Conservation (phyloP, 768 basidiomycete genomes). For the Naganishia onofrii region DNA sequence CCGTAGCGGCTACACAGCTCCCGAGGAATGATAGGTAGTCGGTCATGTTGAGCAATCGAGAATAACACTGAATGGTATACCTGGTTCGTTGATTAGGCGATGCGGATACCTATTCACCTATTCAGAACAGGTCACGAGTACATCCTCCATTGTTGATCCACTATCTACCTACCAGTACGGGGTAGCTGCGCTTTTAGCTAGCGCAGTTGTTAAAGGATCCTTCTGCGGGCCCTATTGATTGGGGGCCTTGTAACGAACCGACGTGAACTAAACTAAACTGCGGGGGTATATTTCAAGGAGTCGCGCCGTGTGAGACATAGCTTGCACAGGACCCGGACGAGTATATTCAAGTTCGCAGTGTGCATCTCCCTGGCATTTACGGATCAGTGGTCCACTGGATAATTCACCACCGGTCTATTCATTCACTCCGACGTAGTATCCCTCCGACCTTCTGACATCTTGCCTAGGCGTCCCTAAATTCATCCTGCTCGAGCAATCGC, state of each 20-base stretch:
- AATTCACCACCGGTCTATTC: too few species aligned
- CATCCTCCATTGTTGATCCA: neutral
- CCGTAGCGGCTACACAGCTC: conserved; percentile 3
- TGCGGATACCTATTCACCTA: neutral
- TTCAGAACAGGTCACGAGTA: too few species aligned
- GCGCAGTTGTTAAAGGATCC: neutral
- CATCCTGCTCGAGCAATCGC: too few species aligned
- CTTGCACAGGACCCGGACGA: neutral
- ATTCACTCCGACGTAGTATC: too few species aligned
- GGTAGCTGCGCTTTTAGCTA: neutral
- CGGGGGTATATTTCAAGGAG: neutral
- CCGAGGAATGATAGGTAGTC: conserved; percentile 19
- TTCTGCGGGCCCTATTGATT: neutral
- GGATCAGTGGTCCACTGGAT: too few species aligned
- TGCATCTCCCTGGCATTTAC: too few species aligned
- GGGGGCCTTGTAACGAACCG: too few species aligned
- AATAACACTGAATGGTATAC: neutral
- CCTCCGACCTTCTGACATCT: too few species aligned
- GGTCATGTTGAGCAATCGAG: neutral
- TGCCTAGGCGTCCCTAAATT: too few species aligned
- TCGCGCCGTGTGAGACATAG: neutral
- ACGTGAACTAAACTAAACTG: too few species aligned
- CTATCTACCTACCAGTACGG: neutral
- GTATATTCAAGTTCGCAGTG: too few species aligned
- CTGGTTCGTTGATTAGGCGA: neutral